phyloP scores from a whole-genome alignment of 176 grass and related monocot genomes.

The Luzula sylvatica region DNA sequence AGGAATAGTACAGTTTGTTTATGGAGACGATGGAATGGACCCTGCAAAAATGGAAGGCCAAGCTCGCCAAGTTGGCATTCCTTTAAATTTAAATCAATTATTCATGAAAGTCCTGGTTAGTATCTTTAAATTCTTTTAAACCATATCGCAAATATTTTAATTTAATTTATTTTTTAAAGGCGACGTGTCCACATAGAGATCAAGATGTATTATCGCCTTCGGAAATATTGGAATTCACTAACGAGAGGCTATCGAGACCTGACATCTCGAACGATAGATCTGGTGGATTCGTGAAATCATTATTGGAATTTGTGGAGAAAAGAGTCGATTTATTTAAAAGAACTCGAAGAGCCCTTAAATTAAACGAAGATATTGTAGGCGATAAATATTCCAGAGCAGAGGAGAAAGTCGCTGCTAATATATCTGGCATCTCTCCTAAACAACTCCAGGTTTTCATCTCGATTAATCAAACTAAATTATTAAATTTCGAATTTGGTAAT shows the following conservation, averaged over 20 bases:
- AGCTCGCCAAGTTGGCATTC: constrained; percentile 57
- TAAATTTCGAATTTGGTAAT: neutral
- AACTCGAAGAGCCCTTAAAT: constrained; percentile 53
- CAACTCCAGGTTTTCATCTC: constrained; percentile 66
- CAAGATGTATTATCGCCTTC: constrained; percentile 43
- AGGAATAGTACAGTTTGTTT: constrained; percentile 82
- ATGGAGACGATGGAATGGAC: constrained; percentile 99
- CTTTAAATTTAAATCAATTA: constrained; percentile 93
- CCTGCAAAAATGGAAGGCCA: constrained; percentile 98
- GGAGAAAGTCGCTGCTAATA: constrained; percentile 67
- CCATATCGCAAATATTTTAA: neutral
- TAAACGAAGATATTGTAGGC: constrained; percentile 37
- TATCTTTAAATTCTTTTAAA: constrained; percentile 16
- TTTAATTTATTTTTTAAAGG: constrained; percentile 35
- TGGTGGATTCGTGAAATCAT: constrained; percentile 40
- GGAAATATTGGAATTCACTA: constrained; percentile 39
- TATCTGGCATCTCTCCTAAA: constrained; percentile 77
- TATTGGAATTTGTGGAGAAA: constrained; percentile 46
- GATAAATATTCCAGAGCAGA: constrained; percentile 22
- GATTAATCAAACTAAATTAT: neutral
- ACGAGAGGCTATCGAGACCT: constrained; percentile 42
- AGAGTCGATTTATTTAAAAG: constrained; percentile 34
- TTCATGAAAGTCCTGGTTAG: constrained; percentile 97
- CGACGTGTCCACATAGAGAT: constrained; percentile 63
- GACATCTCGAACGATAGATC: constrained; percentile 43